A percentile compares a stretch with the other conserved stretches of the same genome.
Evolutionary conservation across 352 stramenopile genomes (phyloP).

Genomic region (Globisporangium barbulae): DNA sequence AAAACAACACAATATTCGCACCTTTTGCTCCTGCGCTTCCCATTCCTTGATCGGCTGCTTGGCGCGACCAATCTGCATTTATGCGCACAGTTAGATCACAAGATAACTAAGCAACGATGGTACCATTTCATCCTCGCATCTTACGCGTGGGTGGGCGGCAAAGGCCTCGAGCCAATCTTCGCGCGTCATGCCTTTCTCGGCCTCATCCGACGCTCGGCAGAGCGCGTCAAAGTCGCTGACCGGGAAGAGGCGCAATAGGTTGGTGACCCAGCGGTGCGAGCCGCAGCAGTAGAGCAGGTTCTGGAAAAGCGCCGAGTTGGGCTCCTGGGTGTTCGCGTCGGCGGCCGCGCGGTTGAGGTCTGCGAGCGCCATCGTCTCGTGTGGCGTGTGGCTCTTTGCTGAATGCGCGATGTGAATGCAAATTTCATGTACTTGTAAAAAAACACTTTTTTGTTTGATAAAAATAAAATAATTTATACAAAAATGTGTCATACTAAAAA

Average conservation of each 20-base stretch:
- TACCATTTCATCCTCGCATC: conserved; percentile 2
- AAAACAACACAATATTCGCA: conserved; percentile 3
- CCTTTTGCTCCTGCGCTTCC: conserved; percentile 76
- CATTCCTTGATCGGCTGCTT: conserved; percentile 66
- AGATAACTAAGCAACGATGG: background rate
- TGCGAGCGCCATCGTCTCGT: conserved; percentile 22
- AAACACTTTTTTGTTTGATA: no score
- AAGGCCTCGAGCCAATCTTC: conserved; percentile 75
- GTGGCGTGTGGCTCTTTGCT: background rate
- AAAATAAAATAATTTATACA: no score
- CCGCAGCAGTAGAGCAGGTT: conserved; percentile 64
- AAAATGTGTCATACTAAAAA: no score
- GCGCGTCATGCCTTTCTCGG: conserved; percentile 33
- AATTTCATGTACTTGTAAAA: background rate
- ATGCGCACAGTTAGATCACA: background rate
- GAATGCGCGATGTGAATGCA: background rate
- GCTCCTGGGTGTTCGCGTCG: conserved; percentile 16
- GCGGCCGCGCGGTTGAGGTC: conserved; percentile 40
- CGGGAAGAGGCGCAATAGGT: conserved; percentile 39
- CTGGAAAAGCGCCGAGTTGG: conserved; percentile 28
- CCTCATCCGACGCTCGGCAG: conserved; percentile 35
- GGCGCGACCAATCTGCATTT: conserved; percentile 51
- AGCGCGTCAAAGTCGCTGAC: conserved; percentile 38
- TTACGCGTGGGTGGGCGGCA: conserved; percentile 53
- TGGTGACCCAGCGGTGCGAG: conserved; percentile 42